Evolutionary conservation across 2,329 filamentous ascomycete species (phyloP), one percentile per base, ranked within the genome.

Genomic region (Hortaea werneckii): DNA sequence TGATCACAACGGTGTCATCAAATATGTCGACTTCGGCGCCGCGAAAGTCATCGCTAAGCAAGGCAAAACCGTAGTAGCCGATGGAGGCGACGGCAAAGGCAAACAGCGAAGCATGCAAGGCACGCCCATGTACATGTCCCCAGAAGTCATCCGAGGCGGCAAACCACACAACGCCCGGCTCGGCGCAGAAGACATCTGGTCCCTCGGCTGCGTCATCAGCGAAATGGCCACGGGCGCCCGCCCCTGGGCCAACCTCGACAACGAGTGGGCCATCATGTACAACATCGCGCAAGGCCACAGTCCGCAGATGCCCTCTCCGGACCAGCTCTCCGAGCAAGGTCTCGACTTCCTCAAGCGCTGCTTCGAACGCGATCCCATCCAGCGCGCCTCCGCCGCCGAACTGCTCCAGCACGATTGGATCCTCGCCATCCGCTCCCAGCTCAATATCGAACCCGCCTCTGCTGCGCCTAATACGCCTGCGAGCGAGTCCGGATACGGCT

Each of bases 221-320:
- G 92, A 98, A 67, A 96, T 98, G 90, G 87, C 87, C 3, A 98
- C 92, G 0, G 92, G 92, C 13, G 80, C 88, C 51, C 81, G 90
- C 11, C 92, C 92, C 1, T 98, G 92, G 92, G 87, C 88, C 27
- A 87, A 83, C 53, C 80, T 96, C 40, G 92, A 98, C 70, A 98
- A 98, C 63, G 92, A 98, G 67, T 98, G 89, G 88, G 92, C 92
- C 37, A 96, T 98, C 70, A 98, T 98, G 92, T 98, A 95, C 76
- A 96, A 96, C 71, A 98, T 98, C 60, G 92, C 92, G 1, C 90
- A 95, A 63, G 92, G 92, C 53, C 94, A 95, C 58, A 85, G 88
- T 41, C 92, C 92, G 5, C 83, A 87, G 62, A 74, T 95, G 46
- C 92, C 92, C 1, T 75, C 79, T 1, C 64, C 73, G 1, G 90